Conservation (phyloP, 108 stramenopile species). For the Cyclotella baltica region DNA sequence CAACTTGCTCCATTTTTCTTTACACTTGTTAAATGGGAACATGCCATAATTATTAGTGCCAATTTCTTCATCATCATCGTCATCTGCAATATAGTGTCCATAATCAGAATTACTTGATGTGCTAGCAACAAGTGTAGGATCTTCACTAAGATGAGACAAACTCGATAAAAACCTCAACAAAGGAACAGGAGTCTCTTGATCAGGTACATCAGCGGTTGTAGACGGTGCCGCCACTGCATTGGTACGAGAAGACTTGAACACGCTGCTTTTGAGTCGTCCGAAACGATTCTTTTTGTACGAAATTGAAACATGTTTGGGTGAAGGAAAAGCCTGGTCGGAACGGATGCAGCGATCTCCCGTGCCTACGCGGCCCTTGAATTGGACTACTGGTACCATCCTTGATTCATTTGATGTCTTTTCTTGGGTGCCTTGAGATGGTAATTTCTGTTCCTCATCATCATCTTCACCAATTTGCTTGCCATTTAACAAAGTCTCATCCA, state of each 20-base stretch:
- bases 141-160: conserved; percentile 15
- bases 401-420: neutral
- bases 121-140: too few relatives aligned
- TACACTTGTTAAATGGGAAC: conserved; percentile 6
- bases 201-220: neutral
- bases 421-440: too few relatives aligned
- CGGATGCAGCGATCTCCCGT: conserved; percentile 76
- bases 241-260: neutral
- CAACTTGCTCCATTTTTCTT: conserved; percentile 14
- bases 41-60: conserved; percentile 21
- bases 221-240: neutral
- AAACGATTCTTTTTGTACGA: neutral
- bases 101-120: neutral
- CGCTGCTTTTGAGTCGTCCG: neutral
- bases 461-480: neutral
- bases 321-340: conserved; percentile 65
- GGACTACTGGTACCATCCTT: conserved; percentile 34
- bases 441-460: neutral
- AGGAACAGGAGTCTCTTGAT: neutral
- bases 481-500: neutral
- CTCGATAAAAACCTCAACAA: conserved; percentile 29
- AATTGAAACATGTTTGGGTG: neutral
- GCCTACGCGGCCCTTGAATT: conserved; percentile 67
- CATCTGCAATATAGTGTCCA: neutral
- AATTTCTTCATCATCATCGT: conserved; percentile 17